Evolutionary conservation across 805 yeast species (phyloP).

Genomic region (Priceomyces fermenticarens): DNA sequence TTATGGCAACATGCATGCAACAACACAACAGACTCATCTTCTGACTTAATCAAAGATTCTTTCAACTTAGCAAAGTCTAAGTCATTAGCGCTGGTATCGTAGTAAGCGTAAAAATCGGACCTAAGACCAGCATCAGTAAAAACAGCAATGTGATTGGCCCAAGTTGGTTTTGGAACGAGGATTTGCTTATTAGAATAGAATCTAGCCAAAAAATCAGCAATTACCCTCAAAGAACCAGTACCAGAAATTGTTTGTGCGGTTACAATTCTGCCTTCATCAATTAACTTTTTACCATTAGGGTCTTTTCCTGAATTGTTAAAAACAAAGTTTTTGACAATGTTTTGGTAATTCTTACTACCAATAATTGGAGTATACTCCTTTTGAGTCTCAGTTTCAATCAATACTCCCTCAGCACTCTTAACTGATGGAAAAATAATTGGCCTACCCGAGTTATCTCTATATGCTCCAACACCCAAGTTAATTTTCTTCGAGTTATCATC

Average conservation of each 20-base stretch:
- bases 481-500: slow-evolving; percentile 60
- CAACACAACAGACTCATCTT: slow-evolving; percentile 61
- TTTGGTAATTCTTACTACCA: slow-evolving; percentile 69
- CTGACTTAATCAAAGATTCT: slow-evolving; percentile 52
- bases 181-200: slow-evolving; percentile 58
- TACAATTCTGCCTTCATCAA: slow-evolving; percentile 64
- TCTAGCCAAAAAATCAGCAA: slow-evolving; percentile 69
- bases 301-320: slow-evolving; percentile 59
- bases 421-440: slow-evolving; percentile 87
- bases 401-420: slow-evolving; percentile 55
- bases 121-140: slow-evolving; percentile 70
- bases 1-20: slow-evolving; percentile 96
- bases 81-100: slow-evolving; percentile 57
- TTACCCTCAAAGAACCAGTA: slow-evolving; percentile 88
- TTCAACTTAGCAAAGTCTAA: slow-evolving; percentile 66
- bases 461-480: slow-evolving; percentile 86
- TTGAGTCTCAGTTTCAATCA: slow-evolving; percentile 51
- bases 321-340: slow-evolving; percentile 65
- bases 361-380: slow-evolving; percentile 86
- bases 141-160: slow-evolving; percentile 91
- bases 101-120: slow-evolving; percentile 66
- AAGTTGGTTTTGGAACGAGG: slow-evolving; percentile 81
- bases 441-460: slow-evolving; percentile 81
- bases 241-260: slow-evolving; percentile 91
- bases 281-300: slow-evolving; percentile 50